Conservation (phyloP, 345 rosid species). For the Populus tremula region DNA sequence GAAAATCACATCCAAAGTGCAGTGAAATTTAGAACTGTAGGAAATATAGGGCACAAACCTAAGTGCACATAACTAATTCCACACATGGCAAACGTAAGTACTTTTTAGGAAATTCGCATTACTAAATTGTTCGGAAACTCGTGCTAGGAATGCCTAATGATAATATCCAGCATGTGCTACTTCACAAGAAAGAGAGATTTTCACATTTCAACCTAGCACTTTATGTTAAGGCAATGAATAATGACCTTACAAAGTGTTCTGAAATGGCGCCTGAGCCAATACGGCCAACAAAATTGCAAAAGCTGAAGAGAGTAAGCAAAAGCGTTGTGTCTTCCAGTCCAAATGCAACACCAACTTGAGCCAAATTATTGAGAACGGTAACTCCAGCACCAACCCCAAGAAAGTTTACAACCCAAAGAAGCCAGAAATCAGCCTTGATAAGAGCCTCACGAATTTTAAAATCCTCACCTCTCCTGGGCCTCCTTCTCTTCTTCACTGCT, state of each 20-base stretch:
- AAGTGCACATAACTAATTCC: background rate
- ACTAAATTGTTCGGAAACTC: background rate
- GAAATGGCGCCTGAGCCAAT: constrained; percentile 82
- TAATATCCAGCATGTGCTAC: background rate
- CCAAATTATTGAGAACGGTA: constrained; percentile 87
- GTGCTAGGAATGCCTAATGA: background rate
- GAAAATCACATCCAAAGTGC: background rate
- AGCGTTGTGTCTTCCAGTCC: constrained; percentile 73
- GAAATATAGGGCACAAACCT: background rate
- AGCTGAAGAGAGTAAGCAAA: constrained; percentile 68
- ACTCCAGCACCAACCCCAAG: constrained; percentile 91
- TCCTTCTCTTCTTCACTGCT: constrained; percentile 71
- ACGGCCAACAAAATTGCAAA: constrained; percentile 85
- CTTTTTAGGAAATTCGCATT: background rate
- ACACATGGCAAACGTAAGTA: background rate
- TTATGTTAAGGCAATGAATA: constrained; percentile 9
- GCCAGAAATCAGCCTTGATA: constrained; percentile 96
- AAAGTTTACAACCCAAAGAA: constrained; percentile 82
- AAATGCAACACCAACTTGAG: constrained; percentile 78
- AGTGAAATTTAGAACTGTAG: background rate
- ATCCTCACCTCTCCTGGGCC: constrained; percentile 83
- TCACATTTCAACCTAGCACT: background rate
- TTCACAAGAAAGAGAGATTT: background rate
- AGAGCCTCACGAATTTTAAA: constrained; percentile 71
- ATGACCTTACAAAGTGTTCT: constrained; percentile 83